phyloP scores from a whole-genome alignment of 495 filamentous ascomycete species.

The Hypoxylon cercidicola region DNA sequence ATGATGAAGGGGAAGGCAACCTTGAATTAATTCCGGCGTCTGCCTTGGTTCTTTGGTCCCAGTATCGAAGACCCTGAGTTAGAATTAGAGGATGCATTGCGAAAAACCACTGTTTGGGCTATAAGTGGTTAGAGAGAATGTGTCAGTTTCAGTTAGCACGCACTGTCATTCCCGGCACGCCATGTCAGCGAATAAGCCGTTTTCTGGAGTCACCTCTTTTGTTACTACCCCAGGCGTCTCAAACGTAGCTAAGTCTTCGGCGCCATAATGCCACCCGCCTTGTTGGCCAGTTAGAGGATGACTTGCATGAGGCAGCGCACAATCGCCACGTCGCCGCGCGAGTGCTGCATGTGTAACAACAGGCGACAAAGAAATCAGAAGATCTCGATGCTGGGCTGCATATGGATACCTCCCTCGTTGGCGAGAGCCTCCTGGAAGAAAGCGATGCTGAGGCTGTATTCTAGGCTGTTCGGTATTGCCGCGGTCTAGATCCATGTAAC shows the following conservation, averaged over 20 bases:
- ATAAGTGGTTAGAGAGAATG: slow-evolving; percentile 8
- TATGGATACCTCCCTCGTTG: slow-evolving; percentile 15
- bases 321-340: slow-evolving; percentile 23
- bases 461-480: slow-evolving; percentile 20
- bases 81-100: slow-evolving; percentile 10
- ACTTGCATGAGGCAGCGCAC: slow-evolving; percentile 25
- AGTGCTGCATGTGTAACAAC: slow-evolving; percentile 4
- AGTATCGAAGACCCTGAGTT: neutral
- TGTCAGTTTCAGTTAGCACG: slow-evolving; percentile 7
- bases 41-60: neutral
- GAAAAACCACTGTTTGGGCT: neutral
- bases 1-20: slow-evolving; percentile 29
- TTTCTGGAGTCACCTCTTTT: slow-evolving; percentile 1
- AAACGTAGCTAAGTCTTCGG: slow-evolving; percentile 18
- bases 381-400: slow-evolving; percentile 11
- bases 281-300: slow-evolving; percentile 3
- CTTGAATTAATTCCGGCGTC: slow-evolving; percentile 9
- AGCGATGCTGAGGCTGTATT: slow-evolving; percentile 9
- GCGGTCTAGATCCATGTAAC: slow-evolving; percentile 18
- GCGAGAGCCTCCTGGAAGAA: slow-evolving; percentile 11
- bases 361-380: slow-evolving; percentile 20
- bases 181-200: neutral
- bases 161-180: neutral
- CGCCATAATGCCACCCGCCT: slow-evolving; percentile 7
- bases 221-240: slow-evolving; percentile 1